A percentile compares a stretch with the other conserved stretches of the same genome.
phyloP scores from a whole-genome alignment of 352 stramenopile genomes.

The Pythium biforme region DNA sequence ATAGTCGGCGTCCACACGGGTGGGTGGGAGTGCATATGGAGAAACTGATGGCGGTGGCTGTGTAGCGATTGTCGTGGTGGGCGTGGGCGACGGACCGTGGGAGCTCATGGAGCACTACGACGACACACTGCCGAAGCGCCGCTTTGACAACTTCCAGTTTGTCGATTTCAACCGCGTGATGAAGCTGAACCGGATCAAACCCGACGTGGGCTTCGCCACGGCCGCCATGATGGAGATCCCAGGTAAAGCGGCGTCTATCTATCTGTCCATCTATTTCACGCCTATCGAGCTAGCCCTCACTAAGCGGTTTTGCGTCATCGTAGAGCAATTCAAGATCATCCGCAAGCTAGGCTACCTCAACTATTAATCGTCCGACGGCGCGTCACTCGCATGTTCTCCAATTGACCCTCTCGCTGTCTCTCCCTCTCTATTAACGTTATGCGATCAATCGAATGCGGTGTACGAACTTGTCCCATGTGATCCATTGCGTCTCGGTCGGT shows the following conservation, averaged over 20 bases:
- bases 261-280: too few relatives aligned
- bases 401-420: too few relatives aligned
- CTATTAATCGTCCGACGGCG: neutral
- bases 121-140: slow-evolving; percentile 46
- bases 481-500: neutral
- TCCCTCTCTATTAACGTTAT: neutral
- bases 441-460: slow-evolving; percentile 16
- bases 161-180: slow-evolving; percentile 63
- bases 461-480: slow-evolving; percentile 28
- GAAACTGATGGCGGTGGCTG: neutral
- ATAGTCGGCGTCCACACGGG: neutral
- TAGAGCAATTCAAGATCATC: slow-evolving; percentile 56
- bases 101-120: slow-evolving; percentile 70
- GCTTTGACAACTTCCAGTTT: slow-evolving; percentile 84
- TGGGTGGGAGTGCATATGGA: too few relatives aligned
- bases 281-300: too few relatives aligned
- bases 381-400: neutral
- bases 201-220: slow-evolving; percentile 62
- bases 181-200: slow-evolving; percentile 44
- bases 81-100: slow-evolving; percentile 77
- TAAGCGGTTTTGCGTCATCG: too few relatives aligned
- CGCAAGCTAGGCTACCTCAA: slow-evolving; percentile 39
- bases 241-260: too few relatives aligned
- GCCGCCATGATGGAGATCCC: slow-evolving; percentile 69
- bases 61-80: slow-evolving; percentile 71